Conservation (phyloP, 176 grass and related monocot genomes). For the Carex littledalei region DNA sequence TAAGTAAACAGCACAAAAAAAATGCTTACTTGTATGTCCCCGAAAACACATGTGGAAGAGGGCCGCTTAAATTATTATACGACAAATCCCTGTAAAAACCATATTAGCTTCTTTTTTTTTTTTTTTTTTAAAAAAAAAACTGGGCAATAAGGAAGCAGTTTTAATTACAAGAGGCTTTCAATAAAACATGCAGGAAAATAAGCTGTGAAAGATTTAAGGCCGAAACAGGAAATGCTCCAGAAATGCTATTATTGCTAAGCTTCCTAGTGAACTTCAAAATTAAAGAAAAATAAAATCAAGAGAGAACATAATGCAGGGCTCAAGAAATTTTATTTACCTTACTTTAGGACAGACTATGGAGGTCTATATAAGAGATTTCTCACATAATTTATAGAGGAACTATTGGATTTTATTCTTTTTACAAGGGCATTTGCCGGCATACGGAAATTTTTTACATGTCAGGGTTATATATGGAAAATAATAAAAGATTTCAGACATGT, state of each 20-base stretch:
- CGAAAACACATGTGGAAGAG: constrained; percentile 46
- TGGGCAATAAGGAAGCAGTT: background rate
- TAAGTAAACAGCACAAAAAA: background rate
- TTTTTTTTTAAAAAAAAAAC: background rate
- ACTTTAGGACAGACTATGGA: background rate
- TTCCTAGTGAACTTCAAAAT: constrained; percentile 46
- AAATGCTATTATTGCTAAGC: constrained; percentile 87
- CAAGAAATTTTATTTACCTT: background rate
- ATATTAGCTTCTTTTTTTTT: background rate
- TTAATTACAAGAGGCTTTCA: background rate
- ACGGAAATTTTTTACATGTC: background rate
- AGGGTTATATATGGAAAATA: background rate
- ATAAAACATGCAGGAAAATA: constrained; percentile 70
- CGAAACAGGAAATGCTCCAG: constrained; percentile 64
- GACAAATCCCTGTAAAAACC: constrained; percentile 67
- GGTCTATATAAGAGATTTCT: background rate
- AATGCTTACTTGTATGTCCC: constrained; percentile 75
- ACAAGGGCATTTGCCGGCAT: background rate
- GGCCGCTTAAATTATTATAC: constrained; percentile 82
- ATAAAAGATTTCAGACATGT: background rate
- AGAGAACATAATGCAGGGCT: background rate
- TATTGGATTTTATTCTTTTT: background rate
- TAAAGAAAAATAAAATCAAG: background rate
- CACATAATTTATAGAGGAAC: background rate
- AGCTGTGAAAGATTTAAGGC: constrained; percentile 52